phyloP scores from a whole-genome alignment of 2,329 filamentous ascomycete species.

The Xylaria sp. region DNA sequence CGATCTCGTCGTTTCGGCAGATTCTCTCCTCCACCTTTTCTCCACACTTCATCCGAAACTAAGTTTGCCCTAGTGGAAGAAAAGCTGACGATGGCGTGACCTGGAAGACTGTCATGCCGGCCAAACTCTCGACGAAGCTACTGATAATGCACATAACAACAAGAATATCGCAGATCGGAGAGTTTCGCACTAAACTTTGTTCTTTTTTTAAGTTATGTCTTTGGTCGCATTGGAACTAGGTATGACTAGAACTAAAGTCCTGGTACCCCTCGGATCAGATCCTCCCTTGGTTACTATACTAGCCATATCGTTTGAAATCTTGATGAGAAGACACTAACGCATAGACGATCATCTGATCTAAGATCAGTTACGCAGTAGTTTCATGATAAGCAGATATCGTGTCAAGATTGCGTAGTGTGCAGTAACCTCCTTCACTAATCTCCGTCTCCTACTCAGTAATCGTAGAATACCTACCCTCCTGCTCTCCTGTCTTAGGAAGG shows the following conservation, averaged over 20 bases:
- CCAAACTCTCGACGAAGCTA: background rate
- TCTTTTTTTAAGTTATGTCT: background rate
- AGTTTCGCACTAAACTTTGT: background rate
- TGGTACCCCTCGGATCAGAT: background rate
- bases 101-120: constrained; percentile 22
- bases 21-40: constrained; percentile 12
- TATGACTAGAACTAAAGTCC: background rate
- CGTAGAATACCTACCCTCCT: background rate
- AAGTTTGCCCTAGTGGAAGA: background rate
- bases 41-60: constrained; percentile 23
- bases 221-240: background rate
- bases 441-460: background rate
- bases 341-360: constrained; percentile 31
- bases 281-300: background rate
- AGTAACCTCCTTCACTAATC: background rate
- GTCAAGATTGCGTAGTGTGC: constrained; percentile 13
- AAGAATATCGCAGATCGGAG: constrained; percentile 2
- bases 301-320: constrained; percentile 3
- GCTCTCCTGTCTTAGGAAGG: constrained; percentile 1
- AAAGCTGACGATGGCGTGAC: constrained; percentile 31
- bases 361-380: no score
- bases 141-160: background rate
- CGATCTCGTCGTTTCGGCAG: constrained; percentile 22
- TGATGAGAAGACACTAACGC: constrained; percentile 19
- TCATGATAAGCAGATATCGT: constrained; percentile 10